Evolutionary conservation across 257 asterid species (phyloP).

Genomic region (Linaria vulgaris): DNA sequence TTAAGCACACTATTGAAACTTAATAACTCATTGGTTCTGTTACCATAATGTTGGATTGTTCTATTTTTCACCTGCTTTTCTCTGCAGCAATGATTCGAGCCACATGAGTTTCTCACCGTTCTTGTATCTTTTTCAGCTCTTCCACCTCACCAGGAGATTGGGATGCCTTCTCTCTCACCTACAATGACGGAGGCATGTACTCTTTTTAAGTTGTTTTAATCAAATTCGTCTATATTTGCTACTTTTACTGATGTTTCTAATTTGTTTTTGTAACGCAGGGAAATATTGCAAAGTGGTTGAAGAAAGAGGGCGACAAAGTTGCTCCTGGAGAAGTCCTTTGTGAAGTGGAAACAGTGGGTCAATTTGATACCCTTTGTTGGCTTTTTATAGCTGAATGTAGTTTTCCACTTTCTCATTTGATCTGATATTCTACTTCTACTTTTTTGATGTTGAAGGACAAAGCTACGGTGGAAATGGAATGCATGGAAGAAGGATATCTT

Average conservation of each 20-base stretch:
- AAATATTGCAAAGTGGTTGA: constrained; percentile 94
- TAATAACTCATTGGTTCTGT: constrained; percentile 4
- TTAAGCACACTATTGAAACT: constrained; percentile 4
- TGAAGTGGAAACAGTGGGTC: constrained; percentile 96
- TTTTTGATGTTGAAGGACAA: constrained; percentile 60
- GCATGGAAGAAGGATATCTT: constrained; percentile 99
- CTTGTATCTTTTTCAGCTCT: constrained; percentile 54
- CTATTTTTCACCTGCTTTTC: constrained; percentile 7
- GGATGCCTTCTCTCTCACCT: constrained; percentile 99
- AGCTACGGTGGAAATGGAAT: constrained; percentile 99
- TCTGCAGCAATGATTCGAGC: constrained; percentile 13
- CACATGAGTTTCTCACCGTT: constrained; percentile 23
- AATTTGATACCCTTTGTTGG: constrained; percentile 18
- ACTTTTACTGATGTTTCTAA: constrained; percentile 16
- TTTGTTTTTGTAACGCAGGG: constrained; percentile 59
- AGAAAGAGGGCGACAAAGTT: constrained; percentile 97
- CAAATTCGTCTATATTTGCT: constrained; percentile 16
- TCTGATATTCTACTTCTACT: constrained; percentile 19
- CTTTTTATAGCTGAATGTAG: constrained; percentile 18
- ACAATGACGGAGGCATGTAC: constrained; percentile 91
- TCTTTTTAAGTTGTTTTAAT: constrained; percentile 24
- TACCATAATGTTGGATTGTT: constrained; percentile 17
- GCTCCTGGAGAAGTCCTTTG: constrained; percentile 98
- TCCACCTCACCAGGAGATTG: constrained; percentile 96
- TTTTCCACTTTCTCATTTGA: constrained; percentile 16